Base-by-base conservation (phyloP, 176 grass and related monocot species). In the Oryza longistaminata region DNA sequence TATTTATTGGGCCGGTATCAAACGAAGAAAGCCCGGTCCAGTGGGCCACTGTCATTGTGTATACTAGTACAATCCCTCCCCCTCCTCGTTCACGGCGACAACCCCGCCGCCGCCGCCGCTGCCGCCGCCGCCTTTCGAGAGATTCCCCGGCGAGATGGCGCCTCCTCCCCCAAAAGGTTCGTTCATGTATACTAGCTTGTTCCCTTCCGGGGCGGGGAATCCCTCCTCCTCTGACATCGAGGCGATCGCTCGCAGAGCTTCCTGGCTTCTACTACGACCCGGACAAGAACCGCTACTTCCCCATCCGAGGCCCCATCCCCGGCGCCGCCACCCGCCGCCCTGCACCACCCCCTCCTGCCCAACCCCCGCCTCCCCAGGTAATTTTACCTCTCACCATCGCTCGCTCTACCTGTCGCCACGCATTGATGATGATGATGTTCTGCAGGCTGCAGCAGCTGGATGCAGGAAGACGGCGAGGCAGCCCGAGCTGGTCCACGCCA, bases 201-300 rank as follows among this genome's bases (percentile, higher is more conserved):
- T 16, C 3, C 35, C 24, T 27, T 27, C 26, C 26, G 26, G 26
- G 26, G 26, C 7, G 39, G 39, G 39, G 7, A 40, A 7, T 9
- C 40, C 1, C 40, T 42, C 7, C 40, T 43, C 7, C 53, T 21
- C 83, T 86, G 53, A 82, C 26, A 6, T 44, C 68, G 45, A 45
- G 1, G 13, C 70, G 85, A 42, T 67, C 55, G 19, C 7, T 31
- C 69, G 82, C 84, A 97, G 95, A 93, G 75, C 66, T 97, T 6
- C 92, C 92, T 15, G 95, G 92, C 8, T 95, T 91, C 65, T 93
- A 93, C 83, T 97, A 87, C 62, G 90, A 95, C 83, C 71, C 79
- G 24, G 88, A 92, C 29, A 97, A 95, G 84, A 97, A 97, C 61
- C 95, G 95, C 39, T 97, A 97, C 74, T 97, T 97, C 68, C 90